Evolutionary conservation across 306 rosid species (phyloP), one percentile per base, ranked within the genome.

Genomic region (Cicer judaicum): DNA sequence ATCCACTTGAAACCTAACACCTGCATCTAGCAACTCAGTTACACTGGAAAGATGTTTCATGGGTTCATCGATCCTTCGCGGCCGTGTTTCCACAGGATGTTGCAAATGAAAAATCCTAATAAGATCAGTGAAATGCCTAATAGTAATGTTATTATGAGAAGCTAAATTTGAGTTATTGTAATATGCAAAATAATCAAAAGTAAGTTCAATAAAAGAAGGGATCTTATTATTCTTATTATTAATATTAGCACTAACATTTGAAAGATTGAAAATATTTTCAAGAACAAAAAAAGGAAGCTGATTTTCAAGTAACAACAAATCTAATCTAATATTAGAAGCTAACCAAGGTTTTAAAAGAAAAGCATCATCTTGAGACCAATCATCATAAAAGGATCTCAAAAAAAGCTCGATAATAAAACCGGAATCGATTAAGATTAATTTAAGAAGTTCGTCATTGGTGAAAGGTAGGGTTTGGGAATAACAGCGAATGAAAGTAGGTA

Each of bases 91-190:
- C 4, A 5, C n/a, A 7, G 82, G 64, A 13, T 64, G 78, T 55
- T 68, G 74, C 48, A 77, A 48, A 39, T 80, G 82, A 19, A 84
- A 73, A 0, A n/a, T 18, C 66, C 83, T 80, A 16, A 84, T 11
- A 0, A 84, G 43, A 81, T 84, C 85, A 2, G 85, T 80, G 72
- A 84, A 84, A 71, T 84, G 80, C 1, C 36, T 49, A 16, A 84
- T 84, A 8, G 47, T 48, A 29, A 69, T 11, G 13, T 29, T 5
- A 47, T 15, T 60, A 60, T 8, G 4, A 21, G 3, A 21, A 16
- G 0, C 5, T 64, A 72, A 72, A 0, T 77, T 19, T 13, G 52
- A 18, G 5, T 3, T 47, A 55, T 80, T 84, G 72, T 73, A 84
- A 40, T 10, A 10, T 0, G 0, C 18, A 55, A 84, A 84, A 56